phyloP scores from a whole-genome alignment of 2,329 filamentous ascomycete species.

The Lomentospora prolificans region DNA sequence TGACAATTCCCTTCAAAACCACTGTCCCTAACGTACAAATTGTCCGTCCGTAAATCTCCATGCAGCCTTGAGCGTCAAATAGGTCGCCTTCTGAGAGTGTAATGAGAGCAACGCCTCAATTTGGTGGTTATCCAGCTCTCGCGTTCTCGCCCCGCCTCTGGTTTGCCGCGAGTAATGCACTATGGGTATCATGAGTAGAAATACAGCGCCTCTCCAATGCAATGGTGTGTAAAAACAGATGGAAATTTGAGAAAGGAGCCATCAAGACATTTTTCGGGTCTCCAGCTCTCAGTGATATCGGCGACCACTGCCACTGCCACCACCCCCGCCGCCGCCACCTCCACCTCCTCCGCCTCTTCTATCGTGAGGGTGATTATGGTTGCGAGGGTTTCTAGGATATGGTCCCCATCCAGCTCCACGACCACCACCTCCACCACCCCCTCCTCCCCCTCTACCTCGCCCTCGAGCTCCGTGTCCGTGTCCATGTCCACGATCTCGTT shows the following conservation, averaged over 20 bases:
- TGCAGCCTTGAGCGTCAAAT: no score
- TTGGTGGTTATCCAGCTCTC: background rate
- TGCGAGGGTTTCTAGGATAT: slow-evolving; percentile 3
- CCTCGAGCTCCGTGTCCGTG: background rate
- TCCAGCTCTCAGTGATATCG: background rate
- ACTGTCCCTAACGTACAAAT: no score
- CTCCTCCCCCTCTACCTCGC: slow-evolving; percentile 13
- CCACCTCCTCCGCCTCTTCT: slow-evolving; percentile 16
- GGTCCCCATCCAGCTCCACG: slow-evolving; percentile 9
- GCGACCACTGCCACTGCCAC: slow-evolving; percentile 8
- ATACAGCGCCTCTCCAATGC: slow-evolving; percentile 2
- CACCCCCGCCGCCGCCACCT: slow-evolving; percentile 14
- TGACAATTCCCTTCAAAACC: no score
- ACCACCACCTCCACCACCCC: slow-evolving; percentile 15
- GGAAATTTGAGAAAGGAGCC: background rate
- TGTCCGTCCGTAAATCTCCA: no score
- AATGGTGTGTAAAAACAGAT: background rate
- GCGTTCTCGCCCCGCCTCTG: background rate
- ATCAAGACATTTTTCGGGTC: background rate
- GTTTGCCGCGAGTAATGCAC: background rate
- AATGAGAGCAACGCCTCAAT: background rate
- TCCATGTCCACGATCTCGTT: background rate
- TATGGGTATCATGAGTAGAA: background rate
- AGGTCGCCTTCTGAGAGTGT: no score
- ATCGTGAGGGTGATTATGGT: slow-evolving; percentile 2